These are phyloP conservation scores for Betula pendula DNA, from an alignment of 306 rosid genomes.

Conservation along the genomic window DNA sequence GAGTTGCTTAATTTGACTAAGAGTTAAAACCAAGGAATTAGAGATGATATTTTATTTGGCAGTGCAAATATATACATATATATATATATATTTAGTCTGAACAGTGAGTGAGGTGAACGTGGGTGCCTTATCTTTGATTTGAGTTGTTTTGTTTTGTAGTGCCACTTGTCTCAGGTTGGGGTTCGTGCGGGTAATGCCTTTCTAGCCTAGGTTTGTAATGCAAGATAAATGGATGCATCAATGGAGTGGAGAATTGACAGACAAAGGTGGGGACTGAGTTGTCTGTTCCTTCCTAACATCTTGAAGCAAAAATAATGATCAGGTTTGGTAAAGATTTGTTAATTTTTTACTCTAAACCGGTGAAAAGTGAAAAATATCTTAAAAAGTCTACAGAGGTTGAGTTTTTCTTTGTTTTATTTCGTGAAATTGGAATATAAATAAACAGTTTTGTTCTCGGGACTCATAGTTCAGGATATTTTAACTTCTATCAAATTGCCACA, in stretches of 20 bases:
- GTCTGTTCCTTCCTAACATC: constrained; percentile 32
- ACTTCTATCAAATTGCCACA: too few species aligned
- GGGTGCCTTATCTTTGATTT: constrained; percentile 44
- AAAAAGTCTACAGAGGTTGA: neutral
- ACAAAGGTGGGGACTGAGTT: constrained; percentile 34
- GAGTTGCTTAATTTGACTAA: constrained; percentile 23
- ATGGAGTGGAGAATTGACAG: constrained; percentile 28
- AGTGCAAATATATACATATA: neutral
- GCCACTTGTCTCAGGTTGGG: constrained; percentile 30
- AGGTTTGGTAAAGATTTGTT: neutral
- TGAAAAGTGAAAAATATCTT: neutral
- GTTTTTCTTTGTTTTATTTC: neutral
- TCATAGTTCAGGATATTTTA: too few species aligned
- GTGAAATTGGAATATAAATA: too few species aligned
- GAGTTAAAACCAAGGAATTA: constrained; percentile 18
- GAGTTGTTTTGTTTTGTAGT: constrained; percentile 11
- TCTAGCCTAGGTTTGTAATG: constrained; percentile 40
- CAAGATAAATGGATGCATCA: constrained; percentile 46
- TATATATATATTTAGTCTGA: neutral
- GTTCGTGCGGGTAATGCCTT: constrained; percentile 8
- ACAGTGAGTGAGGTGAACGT: constrained; percentile 24
- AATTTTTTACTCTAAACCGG: neutral
- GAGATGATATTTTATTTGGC: neutral
- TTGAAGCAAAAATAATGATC: constrained; percentile 35
- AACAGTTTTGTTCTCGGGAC: too few species aligned